Base-by-base conservation (phyloP, 2,329 filamentous ascomycete genomes). In the Fusarium aywerte region DNA sequence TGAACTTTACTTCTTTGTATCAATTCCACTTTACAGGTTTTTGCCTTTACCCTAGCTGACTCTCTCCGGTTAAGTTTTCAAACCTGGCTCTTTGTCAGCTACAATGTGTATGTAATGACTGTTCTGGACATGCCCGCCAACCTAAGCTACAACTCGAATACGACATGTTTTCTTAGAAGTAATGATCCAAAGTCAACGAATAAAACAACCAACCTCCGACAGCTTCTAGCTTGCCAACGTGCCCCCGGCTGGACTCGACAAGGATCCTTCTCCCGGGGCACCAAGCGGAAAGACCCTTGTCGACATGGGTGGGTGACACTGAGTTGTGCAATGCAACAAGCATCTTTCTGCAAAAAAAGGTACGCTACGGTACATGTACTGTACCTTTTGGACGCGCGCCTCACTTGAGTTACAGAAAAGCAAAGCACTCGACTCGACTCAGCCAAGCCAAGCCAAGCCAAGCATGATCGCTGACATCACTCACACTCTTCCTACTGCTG, bases 391-490 rank as follows among this genome's bases (percentile, higher is more conserved):
- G n/a, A 38, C 11, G 49, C 55, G 60, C 67, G 67, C 63, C 59
- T 65, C 61, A 62, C 49, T 62, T 36, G 35, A 47, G 36, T 43
- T 49, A 40, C 61, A 58, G 36, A 51, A 57, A 40, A n/a, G n/a
- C n/a, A n/a, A n/a, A n/a, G n/a, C n/a, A n/a, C n/a, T n/a, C n/a
- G n/a, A n/a, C n/a, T n/a, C n/a, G n/a, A n/a, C 20, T 33, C 20
- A 4, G 12, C 29, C 43, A 45, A 32, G 43, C 55, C 38, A 40
- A 58, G 47, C 55, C 51, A 35, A 32, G 42, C 36, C 50, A 56
- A 63, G 61, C 40, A 69, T 53, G 53, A 53, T 72, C 58, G 62
- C 68, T 73, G 68, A 73, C 70, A 73, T 73, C 68, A 73, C 70
- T 49, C 32, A 55, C 58, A 23, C 33, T 35, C 23, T 35, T 20